A percentile compares a stretch with the other conserved stretches of the same genome.
phyloP scores from a whole-genome alignment of 1,139 yeast genomes.

The Yamadazyma membranifaciens region DNA sequence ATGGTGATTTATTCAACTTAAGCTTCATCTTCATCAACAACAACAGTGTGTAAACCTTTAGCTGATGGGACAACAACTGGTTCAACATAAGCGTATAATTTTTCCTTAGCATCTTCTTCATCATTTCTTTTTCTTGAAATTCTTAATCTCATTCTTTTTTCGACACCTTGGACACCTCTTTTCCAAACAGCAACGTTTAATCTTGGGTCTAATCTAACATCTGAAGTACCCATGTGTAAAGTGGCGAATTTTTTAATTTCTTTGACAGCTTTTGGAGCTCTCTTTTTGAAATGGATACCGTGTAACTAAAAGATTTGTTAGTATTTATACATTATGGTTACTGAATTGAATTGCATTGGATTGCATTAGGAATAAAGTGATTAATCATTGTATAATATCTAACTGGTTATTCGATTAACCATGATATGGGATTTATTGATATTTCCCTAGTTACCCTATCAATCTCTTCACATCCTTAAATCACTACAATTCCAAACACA shows the following conservation, averaged over 20 bases:
- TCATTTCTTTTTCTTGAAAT: constrained; percentile 99
- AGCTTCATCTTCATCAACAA: constrained; percentile 87
- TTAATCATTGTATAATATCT: too few species aligned
- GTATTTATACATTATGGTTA: constrained; percentile 24
- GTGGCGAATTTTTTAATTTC: constrained; percentile 98
- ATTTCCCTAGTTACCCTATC: too few species aligned
- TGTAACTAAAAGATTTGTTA: constrained; percentile 64
- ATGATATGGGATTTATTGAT: too few species aligned
- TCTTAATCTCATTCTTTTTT: constrained; percentile 97
- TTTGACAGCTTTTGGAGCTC: constrained; percentile 99
- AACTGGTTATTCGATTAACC: too few species aligned
- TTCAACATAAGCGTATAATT: constrained; percentile 97
- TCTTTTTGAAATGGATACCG: constrained; percentile 98
- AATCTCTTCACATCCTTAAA: too few species aligned
- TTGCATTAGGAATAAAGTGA: too few species aligned
- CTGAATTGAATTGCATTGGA: too few species aligned
- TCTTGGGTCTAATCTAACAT: constrained; percentile 98
- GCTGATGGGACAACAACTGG: constrained; percentile 92
- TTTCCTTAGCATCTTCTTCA: constrained; percentile 99
- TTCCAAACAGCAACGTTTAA: constrained; percentile 99
- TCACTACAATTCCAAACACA: too few species aligned
- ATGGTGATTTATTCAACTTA: constrained; percentile 25
- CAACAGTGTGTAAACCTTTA: constrained; percentile 98
- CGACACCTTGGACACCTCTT: constrained; percentile 99
- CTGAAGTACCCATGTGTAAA: constrained; percentile 98